phyloP scores from a whole-genome alignment of 139 green algal species.

The Chlamydomonas eustigma region DNA sequence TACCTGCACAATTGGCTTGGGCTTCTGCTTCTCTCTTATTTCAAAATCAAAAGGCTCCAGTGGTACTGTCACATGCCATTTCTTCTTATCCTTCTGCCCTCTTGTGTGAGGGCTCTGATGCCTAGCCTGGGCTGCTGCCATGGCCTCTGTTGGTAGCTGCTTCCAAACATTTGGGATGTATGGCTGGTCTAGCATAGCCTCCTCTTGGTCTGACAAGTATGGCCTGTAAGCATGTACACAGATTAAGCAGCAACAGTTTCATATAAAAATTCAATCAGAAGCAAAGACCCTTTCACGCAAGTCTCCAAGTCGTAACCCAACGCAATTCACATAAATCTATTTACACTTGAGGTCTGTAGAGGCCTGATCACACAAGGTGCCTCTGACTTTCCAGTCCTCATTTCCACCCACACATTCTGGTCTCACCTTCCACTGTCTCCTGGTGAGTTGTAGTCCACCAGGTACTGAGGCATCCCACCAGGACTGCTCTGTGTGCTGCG shows the following conservation, averaged over 20 bases:
- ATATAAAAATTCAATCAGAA: too few species aligned
- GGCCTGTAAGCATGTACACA: too few species aligned
- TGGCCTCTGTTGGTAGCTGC: slow-evolving; percentile 7
- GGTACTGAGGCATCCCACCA: neutral
- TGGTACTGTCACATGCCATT: slow-evolving; percentile 28
- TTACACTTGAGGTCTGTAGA: too few species aligned
- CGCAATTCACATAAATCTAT: too few species aligned
- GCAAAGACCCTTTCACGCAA: too few species aligned
- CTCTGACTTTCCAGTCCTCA: too few species aligned
- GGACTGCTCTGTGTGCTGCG: slow-evolving; percentile 20
- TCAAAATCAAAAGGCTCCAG: slow-evolving; percentile 44
- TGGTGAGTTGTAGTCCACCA: slow-evolving; percentile 12
- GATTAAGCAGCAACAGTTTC: too few species aligned
- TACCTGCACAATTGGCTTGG: slow-evolving; percentile 43
- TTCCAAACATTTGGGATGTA: slow-evolving; percentile 21
- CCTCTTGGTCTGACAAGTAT: slow-evolving; percentile 18
- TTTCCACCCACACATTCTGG: neutral
- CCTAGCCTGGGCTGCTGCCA: neutral
- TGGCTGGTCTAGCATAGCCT: slow-evolving; percentile 6
- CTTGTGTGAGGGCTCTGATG: neutral
- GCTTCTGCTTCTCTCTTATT: slow-evolving; percentile 23
- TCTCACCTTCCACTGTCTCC: neutral
- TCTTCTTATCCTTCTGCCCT: neutral
- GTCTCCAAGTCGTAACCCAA: too few species aligned
- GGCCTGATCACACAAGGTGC: too few species aligned